These are phyloP conservation scores for Aspergillus ustus DNA, from an alignment of 2,329 filamentous ascomycete genomes.

Conservation along the genomic window DNA sequence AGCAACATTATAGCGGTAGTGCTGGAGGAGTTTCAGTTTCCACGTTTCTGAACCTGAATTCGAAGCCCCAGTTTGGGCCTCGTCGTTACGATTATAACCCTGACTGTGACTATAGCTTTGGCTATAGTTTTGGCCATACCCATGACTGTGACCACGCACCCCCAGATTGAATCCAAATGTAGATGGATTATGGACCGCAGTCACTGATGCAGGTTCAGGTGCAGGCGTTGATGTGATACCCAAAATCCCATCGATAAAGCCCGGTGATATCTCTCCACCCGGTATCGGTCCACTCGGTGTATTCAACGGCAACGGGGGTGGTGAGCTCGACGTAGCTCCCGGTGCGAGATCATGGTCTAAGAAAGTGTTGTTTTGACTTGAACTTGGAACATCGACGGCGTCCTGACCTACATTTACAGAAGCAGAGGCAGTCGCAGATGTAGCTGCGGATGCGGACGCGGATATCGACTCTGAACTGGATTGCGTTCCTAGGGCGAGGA, in stretches of 20 bases:
- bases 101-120: not conserved
- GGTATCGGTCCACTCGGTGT: not conserved
- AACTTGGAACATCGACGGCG: not conserved
- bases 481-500: constrained; percentile 31
- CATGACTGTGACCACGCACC: not conserved
- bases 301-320: not conserved
- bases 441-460: too few species aligned
- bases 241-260: not conserved
- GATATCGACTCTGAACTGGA: not conserved
- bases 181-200: not conserved
- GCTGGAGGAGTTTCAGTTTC: constrained; percentile 46
- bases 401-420: not conserved
- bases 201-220: not conserved
- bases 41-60: constrained; percentile 10
- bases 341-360: not conserved
- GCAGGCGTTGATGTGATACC: not conserved
- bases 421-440: not conserved
- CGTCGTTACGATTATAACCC: not conserved
- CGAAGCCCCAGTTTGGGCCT: not conserved
- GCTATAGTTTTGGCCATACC: too few species aligned
- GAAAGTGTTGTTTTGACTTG: too few species aligned
- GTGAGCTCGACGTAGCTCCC: not conserved
- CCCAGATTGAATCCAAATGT: not conserved
- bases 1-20: constrained; percentile 52
- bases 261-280: not conserved